A percentile compares a stretch with the other conserved stretches of the same genome.
phyloP scores from a whole-genome alignment of 495 filamentous ascomycete genomes.

The Trichoderma reesei region DNA sequence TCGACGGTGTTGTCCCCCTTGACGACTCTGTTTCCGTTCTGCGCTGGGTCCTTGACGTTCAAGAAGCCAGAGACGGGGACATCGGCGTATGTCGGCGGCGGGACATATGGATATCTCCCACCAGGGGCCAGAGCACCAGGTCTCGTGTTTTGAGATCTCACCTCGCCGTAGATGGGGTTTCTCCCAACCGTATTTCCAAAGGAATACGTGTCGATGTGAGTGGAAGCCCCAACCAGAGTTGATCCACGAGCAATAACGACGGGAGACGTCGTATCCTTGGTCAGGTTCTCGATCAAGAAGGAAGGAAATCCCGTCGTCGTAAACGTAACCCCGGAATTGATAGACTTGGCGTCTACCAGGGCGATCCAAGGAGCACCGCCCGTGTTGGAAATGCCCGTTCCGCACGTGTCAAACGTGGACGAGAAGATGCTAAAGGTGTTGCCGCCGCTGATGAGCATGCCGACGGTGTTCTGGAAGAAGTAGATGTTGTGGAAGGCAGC shows the following conservation, averaged over 20 bases:
- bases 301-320: constrained; percentile 27
- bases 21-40: constrained; percentile 22
- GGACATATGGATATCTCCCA: constrained; percentile 23
- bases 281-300: constrained; percentile 35
- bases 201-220: constrained; percentile 24
- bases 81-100: constrained; percentile 32
- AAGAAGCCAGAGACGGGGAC: constrained; percentile 27
- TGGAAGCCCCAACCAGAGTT: constrained; percentile 17
- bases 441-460: constrained; percentile 53
- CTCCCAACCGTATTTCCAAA: constrained; percentile 49
- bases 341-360: constrained; percentile 29
- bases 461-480: constrained; percentile 46
- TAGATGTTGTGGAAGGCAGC: constrained; percentile 58
- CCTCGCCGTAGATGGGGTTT: constrained; percentile 43
- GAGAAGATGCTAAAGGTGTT: constrained; percentile 42
- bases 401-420: constrained; percentile 44
- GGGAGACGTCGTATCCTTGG: constrained; percentile 26
- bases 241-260: constrained; percentile 22
- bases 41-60: constrained; percentile 33
- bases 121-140: constrained; percentile 23
- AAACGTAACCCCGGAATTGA: constrained; percentile 31
- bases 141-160: constrained; percentile 25
- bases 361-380: constrained; percentile 32
- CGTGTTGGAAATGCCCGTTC: constrained; percentile 47
- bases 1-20: constrained; percentile 62